A percentile compares a stretch with the other conserved stretches of the same genome.
Evolutionary conservation across 164 flowering plant species (phyloP).

Genomic region (Macadamia integrifolia): DNA sequence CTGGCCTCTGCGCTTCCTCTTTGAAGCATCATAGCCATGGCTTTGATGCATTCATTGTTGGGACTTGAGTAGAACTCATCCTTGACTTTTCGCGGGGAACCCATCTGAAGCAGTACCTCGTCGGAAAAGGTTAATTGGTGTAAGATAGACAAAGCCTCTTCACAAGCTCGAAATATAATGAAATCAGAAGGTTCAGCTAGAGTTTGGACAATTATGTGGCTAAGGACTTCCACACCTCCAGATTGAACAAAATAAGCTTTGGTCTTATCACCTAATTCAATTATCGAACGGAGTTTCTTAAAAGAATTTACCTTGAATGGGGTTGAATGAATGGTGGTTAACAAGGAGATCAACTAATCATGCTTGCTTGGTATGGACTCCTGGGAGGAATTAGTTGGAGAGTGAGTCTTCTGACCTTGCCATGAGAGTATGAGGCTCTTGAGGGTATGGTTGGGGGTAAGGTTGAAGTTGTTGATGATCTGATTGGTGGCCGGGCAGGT

Average conservation of each 20-base stretch:
- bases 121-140: slow-evolving; percentile 27
- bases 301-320: slow-evolving; percentile 37
- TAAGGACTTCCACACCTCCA: slow-evolving; percentile 43
- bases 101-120: slow-evolving; percentile 16
- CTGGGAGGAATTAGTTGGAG: slow-evolving; percentile 3
- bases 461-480: slow-evolving; percentile 19
- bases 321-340: slow-evolving; percentile 20
- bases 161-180: slow-evolving; percentile 44
- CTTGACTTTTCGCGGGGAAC: slow-evolving; percentile 9
- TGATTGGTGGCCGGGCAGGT: slow-evolving; percentile 81
- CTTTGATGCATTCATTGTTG: slow-evolving; percentile 24
- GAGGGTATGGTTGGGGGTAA: slow-evolving; percentile 73
- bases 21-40: slow-evolving; percentile 51
- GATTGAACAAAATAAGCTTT: slow-evolving; percentile 27
- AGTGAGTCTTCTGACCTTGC: slow-evolving; percentile 11
- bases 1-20: slow-evolving; percentile 58
- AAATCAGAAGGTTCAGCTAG: slow-evolving; percentile 38
- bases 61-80: too few relatives aligned
- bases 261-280: slow-evolving; percentile 26
- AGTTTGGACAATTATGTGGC: slow-evolving; percentile 28
- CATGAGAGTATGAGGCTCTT: slow-evolving; percentile 50
- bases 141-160: slow-evolving; percentile 55
- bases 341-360: slow-evolving; percentile 31
- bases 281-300: slow-evolving; percentile 34
- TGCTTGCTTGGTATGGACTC: slow-evolving; percentile 18